These are phyloP conservation scores for Cordia subcordata DNA, from an alignment of 257 asterid genomes.

Conservation along the genomic window DNA sequence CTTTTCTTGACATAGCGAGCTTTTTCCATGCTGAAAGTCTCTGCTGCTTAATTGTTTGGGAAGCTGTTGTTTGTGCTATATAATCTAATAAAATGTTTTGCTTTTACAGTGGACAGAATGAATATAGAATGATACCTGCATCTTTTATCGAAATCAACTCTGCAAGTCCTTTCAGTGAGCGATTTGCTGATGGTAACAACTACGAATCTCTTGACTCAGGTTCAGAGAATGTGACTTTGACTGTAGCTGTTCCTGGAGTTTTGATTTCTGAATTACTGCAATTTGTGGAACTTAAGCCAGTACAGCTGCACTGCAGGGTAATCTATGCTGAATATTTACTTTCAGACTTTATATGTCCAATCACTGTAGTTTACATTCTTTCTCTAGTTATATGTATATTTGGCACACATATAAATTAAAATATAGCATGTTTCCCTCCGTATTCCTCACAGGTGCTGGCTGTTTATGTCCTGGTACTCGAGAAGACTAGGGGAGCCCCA, in stretches of 20 bases:
- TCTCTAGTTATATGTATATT: too few species aligned
- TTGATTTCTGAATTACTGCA: constrained; percentile 48
- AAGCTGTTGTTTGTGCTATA: too few species aligned
- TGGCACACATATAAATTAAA: background rate
- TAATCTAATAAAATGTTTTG: constrained; percentile 3
- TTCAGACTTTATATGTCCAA: background rate
- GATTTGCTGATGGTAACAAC: constrained; percentile 23
- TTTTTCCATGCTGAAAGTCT: background rate
- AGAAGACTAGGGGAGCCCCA: constrained; percentile 28
- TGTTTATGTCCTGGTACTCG: constrained; percentile 52
- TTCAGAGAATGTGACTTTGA: constrained; percentile 23
- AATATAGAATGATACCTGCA: constrained; percentile 56
- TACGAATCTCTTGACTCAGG: constrained; percentile 20
- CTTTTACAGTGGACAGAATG: constrained; percentile 47
- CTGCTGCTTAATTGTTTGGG: too few species aligned
- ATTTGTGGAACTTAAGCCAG: constrained; percentile 32
- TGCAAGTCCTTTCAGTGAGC: constrained; percentile 27
- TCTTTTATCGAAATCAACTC: constrained; percentile 65
- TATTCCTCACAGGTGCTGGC: constrained; percentile 52
- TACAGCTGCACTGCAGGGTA: constrained; percentile 80
- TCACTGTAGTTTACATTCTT: background rate
- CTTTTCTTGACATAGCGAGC: background rate
- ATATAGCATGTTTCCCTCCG: background rate
- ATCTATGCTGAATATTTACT: constrained; percentile 4
- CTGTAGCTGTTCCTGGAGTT: constrained; percentile 29